A percentile compares a stretch with the other conserved stretches of the same genome.
Evolutionary conservation across 306 rosid genomes (phyloP).

Genomic region (Datisca glomerata): DNA sequence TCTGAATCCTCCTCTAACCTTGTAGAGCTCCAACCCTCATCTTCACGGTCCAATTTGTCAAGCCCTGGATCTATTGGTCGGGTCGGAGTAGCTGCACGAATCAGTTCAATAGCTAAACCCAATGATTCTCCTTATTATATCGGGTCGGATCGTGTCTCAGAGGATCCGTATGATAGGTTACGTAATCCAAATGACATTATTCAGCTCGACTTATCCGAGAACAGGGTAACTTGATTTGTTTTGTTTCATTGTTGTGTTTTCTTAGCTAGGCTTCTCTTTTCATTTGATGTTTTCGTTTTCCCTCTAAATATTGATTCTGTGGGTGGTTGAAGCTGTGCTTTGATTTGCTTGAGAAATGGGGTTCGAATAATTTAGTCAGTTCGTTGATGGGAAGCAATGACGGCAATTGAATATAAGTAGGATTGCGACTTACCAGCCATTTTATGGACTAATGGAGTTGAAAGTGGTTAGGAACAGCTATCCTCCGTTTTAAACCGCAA

Average conservation of each 20-base stretch:
- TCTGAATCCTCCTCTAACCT: too few species aligned
- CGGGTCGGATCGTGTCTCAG: constrained; percentile 37
- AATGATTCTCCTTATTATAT: constrained; percentile 62
- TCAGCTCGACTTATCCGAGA: constrained; percentile 75
- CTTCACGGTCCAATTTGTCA: constrained; percentile 54
- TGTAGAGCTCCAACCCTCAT: constrained; percentile 27
- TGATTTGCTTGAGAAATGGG: constrained; percentile 84
- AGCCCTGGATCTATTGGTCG: constrained; percentile 45
- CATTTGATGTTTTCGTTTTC: neutral
- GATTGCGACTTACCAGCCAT: constrained; percentile 60
- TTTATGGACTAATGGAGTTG: constrained; percentile 48
- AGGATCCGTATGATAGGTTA: constrained; percentile 37
- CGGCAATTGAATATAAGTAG: constrained; percentile 43
- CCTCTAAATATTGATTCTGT: neutral
- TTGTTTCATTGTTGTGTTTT: neutral
- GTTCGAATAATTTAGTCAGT: constrained; percentile 36
- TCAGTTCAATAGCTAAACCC: constrained; percentile 33
- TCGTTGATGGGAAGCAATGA: constrained; percentile 30
- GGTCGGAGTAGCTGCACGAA: constrained; percentile 47
- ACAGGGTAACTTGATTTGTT: constrained; percentile 31
- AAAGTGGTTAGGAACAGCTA: constrained; percentile 42
- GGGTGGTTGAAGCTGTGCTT: constrained; percentile 45
- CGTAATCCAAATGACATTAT: constrained; percentile 56
- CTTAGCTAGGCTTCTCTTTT: neutral
- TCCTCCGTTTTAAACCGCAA: neutral